Base-by-base conservation (phyloP, 148 eudicot genomes). In the Rhododendron williamsianum region DNA sequence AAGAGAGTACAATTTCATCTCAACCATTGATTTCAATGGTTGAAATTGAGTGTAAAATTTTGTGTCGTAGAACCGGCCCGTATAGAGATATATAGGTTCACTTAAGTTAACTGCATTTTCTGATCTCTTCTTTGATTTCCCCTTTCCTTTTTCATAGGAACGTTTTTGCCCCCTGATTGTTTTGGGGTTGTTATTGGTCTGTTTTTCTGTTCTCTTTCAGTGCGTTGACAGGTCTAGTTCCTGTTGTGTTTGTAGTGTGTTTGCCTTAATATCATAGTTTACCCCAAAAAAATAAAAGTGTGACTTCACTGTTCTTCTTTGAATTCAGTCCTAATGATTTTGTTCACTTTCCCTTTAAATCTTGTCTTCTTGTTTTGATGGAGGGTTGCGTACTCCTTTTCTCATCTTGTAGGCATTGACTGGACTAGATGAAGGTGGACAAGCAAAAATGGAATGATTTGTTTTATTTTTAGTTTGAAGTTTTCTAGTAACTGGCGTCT, bases 341-440 rank as follows among this genome's bases (percentile, higher is more conserved):
- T 21, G 67, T 84, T 86, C 83, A 83, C 33, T 86, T 51, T 51
- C 3, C 21, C 9, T 19, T 54, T n/a, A 73, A 27, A 54, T 69
- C 33, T 30, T 71, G n/a, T 82, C 49, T 83, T 49, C 78, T 81
- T 83, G 54, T 78, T 88, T 85, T 86, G 89, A 86, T 86, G 89
- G 91, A 90, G 88, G 88, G 73, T 74, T 81, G 86, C 86, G 21
- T 86, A 71, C 88, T 90, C 90, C 87, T 86, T 89, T 76, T 88
- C 82, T 88, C 86, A 87, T 86, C 89, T 92, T 94, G 98, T 94
- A 92, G 97, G 94, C 89, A 82, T 87, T 88, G 88, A 86, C 91
- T 88, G 91, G 97, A 93, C 95, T 95, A 93, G 95, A 91, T 95
- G 95, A 94, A 87, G 82, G 60, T 54, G 82, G 95, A 88, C 91